A percentile compares a stretch with the other conserved stretches of the same genome.
These are phyloP conservation scores for Leccinellum albellum DNA, from an alignment of 768 basidiomycete species.

Conservation along the genomic window DNA sequence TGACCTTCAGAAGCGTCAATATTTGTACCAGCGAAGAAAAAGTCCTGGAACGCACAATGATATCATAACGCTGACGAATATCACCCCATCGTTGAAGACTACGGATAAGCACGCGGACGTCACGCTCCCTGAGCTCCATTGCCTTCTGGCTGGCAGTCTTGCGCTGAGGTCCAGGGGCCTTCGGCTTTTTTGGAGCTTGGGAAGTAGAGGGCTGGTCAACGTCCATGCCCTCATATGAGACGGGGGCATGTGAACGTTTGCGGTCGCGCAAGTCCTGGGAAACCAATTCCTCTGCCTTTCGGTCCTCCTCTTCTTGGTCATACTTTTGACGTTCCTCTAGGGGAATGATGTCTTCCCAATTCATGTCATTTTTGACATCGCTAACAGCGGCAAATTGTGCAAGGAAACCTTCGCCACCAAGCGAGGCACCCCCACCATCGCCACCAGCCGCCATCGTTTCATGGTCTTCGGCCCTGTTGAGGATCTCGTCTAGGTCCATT, in stretches of 20 bases:
- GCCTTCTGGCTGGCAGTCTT: slow-evolving; percentile 93
- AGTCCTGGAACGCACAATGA: slow-evolving; percentile 63
- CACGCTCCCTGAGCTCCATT: slow-evolving; percentile 95
- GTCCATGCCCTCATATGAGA: slow-evolving; percentile 94
- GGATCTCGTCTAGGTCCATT: slow-evolving; percentile 98
- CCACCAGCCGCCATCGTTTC: slow-evolving; percentile 83
- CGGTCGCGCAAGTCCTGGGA: slow-evolving; percentile 67
- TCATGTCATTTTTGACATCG: slow-evolving; percentile 98
- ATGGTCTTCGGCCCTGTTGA: slow-evolving; percentile 94
- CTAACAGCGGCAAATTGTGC: slow-evolving; percentile 93
- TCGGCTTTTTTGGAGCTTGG: slow-evolving; percentile 70
- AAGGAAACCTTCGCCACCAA: slow-evolving; percentile 97
- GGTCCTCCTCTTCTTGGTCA: slow-evolving; percentile 76
- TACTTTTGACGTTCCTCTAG: slow-evolving; percentile 82
- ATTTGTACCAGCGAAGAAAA: not conserved
- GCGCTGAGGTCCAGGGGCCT: slow-evolving; percentile 64
- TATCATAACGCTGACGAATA: slow-evolving; percentile 88
- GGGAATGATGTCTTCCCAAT: slow-evolving; percentile 99
- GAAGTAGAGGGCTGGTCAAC: slow-evolving; percentile 67
- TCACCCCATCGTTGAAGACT: slow-evolving; percentile 98
- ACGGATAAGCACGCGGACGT: slow-evolving; percentile 90
- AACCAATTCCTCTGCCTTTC: slow-evolving; percentile 66
- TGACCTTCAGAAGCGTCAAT: slow-evolving; percentile 50
- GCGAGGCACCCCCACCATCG: slow-evolving; percentile 84
- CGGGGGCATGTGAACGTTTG: slow-evolving; percentile 81